A percentile compares a stretch with the other conserved stretches of the same genome.
Evolutionary conservation across 257 asterid genomes (phyloP).

Genomic region (Perilla frutescens): DNA sequence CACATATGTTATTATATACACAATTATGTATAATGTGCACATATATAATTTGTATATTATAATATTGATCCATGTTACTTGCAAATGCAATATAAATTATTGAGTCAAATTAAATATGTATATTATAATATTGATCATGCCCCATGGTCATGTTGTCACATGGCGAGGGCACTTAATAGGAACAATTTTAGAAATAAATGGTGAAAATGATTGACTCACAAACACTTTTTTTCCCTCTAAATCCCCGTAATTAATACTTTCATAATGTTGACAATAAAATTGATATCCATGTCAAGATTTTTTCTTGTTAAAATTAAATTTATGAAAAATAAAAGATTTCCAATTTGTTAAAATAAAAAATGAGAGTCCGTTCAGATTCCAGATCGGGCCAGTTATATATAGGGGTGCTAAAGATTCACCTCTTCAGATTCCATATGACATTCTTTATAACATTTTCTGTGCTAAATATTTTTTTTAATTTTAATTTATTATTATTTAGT

Average conservation of each 20-base stretch:
- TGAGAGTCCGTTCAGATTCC: too few relatives aligned
- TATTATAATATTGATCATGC: neutral
- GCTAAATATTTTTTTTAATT: too few relatives aligned
- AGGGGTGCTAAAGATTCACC: too few relatives aligned
- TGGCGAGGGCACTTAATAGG: constrained; percentile 26
- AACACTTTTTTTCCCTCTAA: neutral
- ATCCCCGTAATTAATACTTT: neutral
- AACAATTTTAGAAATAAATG: neutral
- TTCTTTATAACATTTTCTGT: too few relatives aligned
- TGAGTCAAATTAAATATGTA: constrained; percentile 27
- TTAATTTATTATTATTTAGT: too few relatives aligned
- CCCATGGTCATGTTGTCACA: constrained; percentile 35
- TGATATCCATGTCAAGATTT: neutral
- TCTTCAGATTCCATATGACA: too few relatives aligned
- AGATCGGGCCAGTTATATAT: too few relatives aligned
- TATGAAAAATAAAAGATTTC: neutral
- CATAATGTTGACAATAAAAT: neutral
- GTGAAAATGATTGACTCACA: constrained; percentile 15
- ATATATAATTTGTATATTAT: neutral
- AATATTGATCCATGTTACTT: constrained; percentile 43
- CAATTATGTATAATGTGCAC: neutral
- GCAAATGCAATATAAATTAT: constrained; percentile 27
- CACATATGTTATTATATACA: neutral
- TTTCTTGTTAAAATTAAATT: neutral
- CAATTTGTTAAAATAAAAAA: too few relatives aligned